Conservation (phyloP, 164 flowering plant species). For the Stephania yunnanensis region DNA sequence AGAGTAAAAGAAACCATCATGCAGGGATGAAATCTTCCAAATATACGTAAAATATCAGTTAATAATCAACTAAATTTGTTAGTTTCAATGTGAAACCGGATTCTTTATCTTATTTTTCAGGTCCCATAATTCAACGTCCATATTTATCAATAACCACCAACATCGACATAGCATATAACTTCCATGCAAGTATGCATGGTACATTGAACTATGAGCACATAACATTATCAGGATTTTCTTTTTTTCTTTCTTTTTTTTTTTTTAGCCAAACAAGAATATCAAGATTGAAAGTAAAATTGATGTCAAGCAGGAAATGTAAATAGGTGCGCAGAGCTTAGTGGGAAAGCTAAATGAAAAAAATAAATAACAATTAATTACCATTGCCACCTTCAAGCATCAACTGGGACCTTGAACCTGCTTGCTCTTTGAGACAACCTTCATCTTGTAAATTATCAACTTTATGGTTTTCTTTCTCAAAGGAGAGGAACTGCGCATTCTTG, state of each 20-base stretch:
- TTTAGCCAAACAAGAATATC: not conserved
- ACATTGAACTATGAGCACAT: not conserved
- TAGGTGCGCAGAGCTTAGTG: not conserved
- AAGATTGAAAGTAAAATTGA: not conserved
- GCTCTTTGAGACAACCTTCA: slow-evolving; percentile 24
- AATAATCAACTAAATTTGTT: not conserved
- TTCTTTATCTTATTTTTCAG: not conserved
- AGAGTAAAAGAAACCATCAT: not conserved
- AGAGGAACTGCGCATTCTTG: slow-evolving; percentile 26
- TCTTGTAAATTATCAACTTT: slow-evolving; percentile 19
- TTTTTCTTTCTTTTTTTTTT: too few relatives aligned
- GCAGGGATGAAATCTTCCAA: not conserved
- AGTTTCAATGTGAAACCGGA: not conserved
- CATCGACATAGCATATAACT: not conserved
- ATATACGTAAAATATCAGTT: too few relatives aligned
- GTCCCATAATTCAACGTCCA: not conserved
- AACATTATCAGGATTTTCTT: not conserved
- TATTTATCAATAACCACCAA: not conserved
- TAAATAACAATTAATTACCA: slow-evolving; percentile 21
- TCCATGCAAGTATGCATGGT: not conserved
- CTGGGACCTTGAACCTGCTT: slow-evolving; percentile 17
- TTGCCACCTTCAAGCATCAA: slow-evolving; percentile 20
- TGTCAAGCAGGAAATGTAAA: not conserved
- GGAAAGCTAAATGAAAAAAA: not conserved
- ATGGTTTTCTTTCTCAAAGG: slow-evolving; percentile 39